These are phyloP conservation scores for Serendipita sp. DNA, from an alignment of 1,284 basidiomycete genomes.

Conservation along the genomic window DNA sequence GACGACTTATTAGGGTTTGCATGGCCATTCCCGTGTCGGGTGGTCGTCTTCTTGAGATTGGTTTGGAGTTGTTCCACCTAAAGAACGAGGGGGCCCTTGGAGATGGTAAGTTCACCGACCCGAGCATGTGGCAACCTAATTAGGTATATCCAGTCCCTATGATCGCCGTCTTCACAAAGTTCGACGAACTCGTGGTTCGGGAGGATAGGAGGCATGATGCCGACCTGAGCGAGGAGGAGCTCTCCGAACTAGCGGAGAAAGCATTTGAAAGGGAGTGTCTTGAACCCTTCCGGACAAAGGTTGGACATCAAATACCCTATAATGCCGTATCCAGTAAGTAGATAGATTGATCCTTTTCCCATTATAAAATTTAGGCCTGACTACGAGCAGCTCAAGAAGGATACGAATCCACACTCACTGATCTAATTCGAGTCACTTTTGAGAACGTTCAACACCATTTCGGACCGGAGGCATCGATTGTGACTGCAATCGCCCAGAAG, in stretches of 20 bases:
- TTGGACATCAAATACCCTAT: background rate
- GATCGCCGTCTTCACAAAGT: constrained; percentile 9
- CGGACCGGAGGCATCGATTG: constrained; percentile 13
- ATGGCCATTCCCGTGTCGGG: background rate
- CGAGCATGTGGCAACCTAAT: background rate
- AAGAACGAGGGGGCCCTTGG: background rate
- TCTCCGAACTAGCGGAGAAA: background rate
- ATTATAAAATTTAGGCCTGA: background rate
- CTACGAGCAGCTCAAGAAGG: background rate
- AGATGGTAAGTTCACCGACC: background rate
- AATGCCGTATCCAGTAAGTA: background rate
- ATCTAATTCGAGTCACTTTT: constrained; percentile 5
- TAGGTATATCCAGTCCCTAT: constrained; percentile 6
- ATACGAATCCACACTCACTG: background rate
- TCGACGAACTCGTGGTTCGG: background rate
- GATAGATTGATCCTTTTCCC: background rate
- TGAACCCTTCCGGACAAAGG: background rate
- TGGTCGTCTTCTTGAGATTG: constrained; percentile 6
- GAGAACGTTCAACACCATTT: constrained; percentile 5
- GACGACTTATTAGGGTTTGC: background rate
- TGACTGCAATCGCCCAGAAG: constrained; percentile 18
- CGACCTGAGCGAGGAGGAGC: background rate
- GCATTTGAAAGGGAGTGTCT: constrained; percentile 4
- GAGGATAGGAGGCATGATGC: background rate
- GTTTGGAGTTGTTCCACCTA: constrained; percentile 3